A percentile compares a stretch with the other conserved stretches of the same genome.
These are phyloP conservation scores for Echria macrotheca DNA, from an alignment of 495 filamentous ascomycete genomes.

Conservation along the genomic window DNA sequence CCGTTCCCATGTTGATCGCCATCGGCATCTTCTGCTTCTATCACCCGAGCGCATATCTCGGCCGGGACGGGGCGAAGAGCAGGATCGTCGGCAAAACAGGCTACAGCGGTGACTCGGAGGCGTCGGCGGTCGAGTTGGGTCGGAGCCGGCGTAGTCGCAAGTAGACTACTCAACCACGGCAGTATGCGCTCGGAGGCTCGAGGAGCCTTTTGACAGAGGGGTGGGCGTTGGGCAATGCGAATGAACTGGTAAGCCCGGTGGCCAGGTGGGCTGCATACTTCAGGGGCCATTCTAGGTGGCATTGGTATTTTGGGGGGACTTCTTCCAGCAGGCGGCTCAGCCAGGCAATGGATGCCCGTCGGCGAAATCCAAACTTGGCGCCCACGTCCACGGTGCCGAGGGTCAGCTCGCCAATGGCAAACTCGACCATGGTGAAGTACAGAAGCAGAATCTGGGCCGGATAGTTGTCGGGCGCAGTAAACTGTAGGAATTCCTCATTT, in stretches of 20 bases:
- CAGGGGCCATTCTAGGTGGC: slow-evolving; percentile 21
- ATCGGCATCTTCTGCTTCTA: slow-evolving; percentile 18
- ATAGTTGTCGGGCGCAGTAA: slow-evolving; percentile 39
- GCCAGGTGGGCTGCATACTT: slow-evolving; percentile 8
- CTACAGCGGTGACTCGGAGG: slow-evolving; percentile 4
- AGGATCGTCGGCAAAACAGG: not conserved
- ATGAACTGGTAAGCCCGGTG: not conserved
- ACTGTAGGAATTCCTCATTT: slow-evolving; percentile 40
- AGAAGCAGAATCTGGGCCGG: slow-evolving; percentile 42
- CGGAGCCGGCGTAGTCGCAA: not conserved
- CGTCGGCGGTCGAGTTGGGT: not conserved
- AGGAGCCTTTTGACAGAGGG: not conserved
- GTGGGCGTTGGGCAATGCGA: not conserved
- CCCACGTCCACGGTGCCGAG: slow-evolving; percentile 9
- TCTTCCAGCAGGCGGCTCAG: slow-evolving; percentile 9
- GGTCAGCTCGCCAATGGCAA: slow-evolving; percentile 18
- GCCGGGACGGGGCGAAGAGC: slow-evolving; percentile 5
- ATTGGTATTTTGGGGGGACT: slow-evolving; percentile 17
- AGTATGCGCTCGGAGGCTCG: not conserved
- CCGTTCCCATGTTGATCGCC: slow-evolving; percentile 48
- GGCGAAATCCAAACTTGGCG: slow-evolving; percentile 16
- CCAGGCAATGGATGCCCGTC: slow-evolving; percentile 17
- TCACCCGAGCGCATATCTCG: slow-evolving; percentile 14
- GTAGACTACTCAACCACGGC: not conserved
- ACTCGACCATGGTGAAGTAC: slow-evolving; percentile 41